Percentiles rank a stretch among this genome's conserved stretches.
phyloP scores from a whole-genome alignment of 2,329 filamentous ascomycete genomes.

The Colletotrichum sp. region DNA sequence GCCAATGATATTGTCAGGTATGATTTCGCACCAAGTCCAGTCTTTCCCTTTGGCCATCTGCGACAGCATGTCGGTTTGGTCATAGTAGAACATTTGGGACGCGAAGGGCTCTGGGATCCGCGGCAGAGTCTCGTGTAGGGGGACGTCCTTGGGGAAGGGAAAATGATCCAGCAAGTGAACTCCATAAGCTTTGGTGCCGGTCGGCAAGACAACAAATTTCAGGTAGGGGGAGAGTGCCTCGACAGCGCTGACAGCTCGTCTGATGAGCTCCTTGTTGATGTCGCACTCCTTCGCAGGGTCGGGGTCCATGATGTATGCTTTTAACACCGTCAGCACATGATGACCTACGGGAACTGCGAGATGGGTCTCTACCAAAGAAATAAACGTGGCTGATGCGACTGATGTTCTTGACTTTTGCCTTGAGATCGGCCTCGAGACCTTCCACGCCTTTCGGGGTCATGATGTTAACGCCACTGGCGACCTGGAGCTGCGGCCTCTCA shows the following conservation, averaged over 20 bases:
- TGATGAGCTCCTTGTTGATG: conserved; percentile 42
- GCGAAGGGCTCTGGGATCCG: conserved; percentile 46
- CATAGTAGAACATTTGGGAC: conserved; percentile 51
- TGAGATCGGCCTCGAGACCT: conserved; percentile 35
- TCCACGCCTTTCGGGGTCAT: conserved; percentile 31
- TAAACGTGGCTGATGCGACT: conserved; percentile 46
- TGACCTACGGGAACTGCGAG: neutral
- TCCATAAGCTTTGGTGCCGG: conserved; percentile 45
- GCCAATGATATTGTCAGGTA: conserved; percentile 47
- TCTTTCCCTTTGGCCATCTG: conserved; percentile 37
- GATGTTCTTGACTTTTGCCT: conserved; percentile 37
- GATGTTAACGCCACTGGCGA: conserved; percentile 40
- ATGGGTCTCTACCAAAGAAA: conserved; percentile 39
- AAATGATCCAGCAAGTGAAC: conserved; percentile 33
- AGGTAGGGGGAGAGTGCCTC: conserved; percentile 41
- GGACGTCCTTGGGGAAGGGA: conserved; percentile 34
- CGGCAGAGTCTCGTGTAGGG: conserved; percentile 41
- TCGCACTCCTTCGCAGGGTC: conserved; percentile 33
- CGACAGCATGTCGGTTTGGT: conserved; percentile 45
- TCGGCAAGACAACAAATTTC: conserved; percentile 44
- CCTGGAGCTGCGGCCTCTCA: conserved; percentile 31
- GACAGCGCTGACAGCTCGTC: conserved; percentile 40
- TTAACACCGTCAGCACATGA: neutral
- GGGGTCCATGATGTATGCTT: conserved; percentile 39
- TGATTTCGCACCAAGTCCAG: conserved; percentile 49